phyloP scores from a whole-genome alignment of 495 filamentous ascomycete genomes.

The Aspergillus saccharolyticus region DNA sequence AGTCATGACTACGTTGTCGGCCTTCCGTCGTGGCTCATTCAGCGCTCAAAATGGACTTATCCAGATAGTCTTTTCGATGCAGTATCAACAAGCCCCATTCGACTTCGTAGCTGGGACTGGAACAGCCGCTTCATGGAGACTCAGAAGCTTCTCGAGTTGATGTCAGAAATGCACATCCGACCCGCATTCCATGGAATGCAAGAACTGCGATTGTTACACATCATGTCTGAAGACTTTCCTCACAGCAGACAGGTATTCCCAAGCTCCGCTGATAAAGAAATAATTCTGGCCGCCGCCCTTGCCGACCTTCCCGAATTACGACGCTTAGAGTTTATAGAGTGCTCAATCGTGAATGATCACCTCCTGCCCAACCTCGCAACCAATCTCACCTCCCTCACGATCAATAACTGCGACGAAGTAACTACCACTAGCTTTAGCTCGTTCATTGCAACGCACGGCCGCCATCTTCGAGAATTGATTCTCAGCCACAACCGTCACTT shows the following conservation, averaged over 20 bases:
- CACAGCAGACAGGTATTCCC: conserved; percentile 14
- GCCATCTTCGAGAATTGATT: conserved; percentile 54
- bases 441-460: conserved; percentile 61
- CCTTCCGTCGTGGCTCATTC: conserved; percentile 24
- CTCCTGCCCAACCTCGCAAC: conserved; percentile 59
- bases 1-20: conserved; percentile 31
- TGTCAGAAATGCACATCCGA: conserved; percentile 52
- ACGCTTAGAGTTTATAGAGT: conserved; percentile 62
- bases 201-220: conserved; percentile 61
- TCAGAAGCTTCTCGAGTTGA: conserved; percentile 41
- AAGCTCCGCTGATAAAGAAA: conserved; percentile 30
- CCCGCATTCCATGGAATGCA: conserved; percentile 54
- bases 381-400: conserved; percentile 56
- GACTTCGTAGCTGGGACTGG: conserved; percentile 72
- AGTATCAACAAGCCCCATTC: conserved; percentile 40
- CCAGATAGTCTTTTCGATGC: conserved; percentile 54
- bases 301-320: conserved; percentile 54
- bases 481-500: conserved; percentile 74
- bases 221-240: conserved; percentile 41
- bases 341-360: conserved; percentile 54
- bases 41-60: conserved; percentile 55
- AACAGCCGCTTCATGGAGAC: conserved; percentile 58
- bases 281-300: conserved; percentile 52
- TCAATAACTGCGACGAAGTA: conserved; percentile 71
- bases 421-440: conserved; percentile 50